These are phyloP conservation scores for Syncephalastrum racemosum DNA, from an alignment of 371 early-diverging fungal genomes.

Conservation along the genomic window DNA sequence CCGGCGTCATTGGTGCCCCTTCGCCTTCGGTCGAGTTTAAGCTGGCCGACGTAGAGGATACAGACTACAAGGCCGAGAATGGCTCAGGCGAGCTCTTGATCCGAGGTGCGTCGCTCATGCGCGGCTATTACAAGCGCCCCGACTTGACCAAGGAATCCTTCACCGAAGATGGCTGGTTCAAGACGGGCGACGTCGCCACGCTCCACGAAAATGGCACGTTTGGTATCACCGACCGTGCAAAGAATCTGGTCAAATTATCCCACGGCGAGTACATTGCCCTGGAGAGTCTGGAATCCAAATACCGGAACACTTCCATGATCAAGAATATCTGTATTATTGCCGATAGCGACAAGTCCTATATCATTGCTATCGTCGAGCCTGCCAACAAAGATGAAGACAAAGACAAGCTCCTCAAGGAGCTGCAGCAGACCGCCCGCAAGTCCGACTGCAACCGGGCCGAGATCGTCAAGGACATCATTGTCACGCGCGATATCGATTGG, in stretches of 20 bases:
- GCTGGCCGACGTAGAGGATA: slow-evolving; percentile 81
- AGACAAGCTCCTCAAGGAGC: slow-evolving; percentile 38
- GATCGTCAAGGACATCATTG: slow-evolving; percentile 46
- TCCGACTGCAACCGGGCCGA: slow-evolving; percentile 51
- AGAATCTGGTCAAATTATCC: slow-evolving; percentile 85
- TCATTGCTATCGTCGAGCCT: slow-evolving; percentile 74
- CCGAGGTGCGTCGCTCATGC: slow-evolving; percentile 89
- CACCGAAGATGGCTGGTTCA: slow-evolving; percentile 89
- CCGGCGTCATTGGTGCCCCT: slow-evolving; percentile 75
- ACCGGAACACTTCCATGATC: slow-evolving; percentile 67
- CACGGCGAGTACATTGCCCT: slow-evolving; percentile 96
- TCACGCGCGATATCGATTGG: slow-evolving; percentile 51
- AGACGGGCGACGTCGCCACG: slow-evolving; percentile 94
- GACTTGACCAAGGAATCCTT: slow-evolving; percentile 78
- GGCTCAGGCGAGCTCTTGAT: slow-evolving; percentile 83
- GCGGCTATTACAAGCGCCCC: slow-evolving; percentile 84
- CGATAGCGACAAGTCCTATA: slow-evolving; percentile 61
- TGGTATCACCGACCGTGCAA: slow-evolving; percentile 80
- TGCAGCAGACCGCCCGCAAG: slow-evolving; percentile 46
- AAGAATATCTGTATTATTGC: slow-evolving; percentile 84
- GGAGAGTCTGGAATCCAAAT: slow-evolving; percentile 91
- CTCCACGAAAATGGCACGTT: slow-evolving; percentile 72
- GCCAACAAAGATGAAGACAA: slow-evolving; percentile 36
- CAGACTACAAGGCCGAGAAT: slow-evolving; percentile 71
- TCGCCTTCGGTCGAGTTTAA: slow-evolving; percentile 75